Evolutionary conservation across 2,329 filamentous ascomycete genomes (phyloP), one percentile per base, ranked within the genome.

Genomic region (Stemphylium vesicarium): DNA sequence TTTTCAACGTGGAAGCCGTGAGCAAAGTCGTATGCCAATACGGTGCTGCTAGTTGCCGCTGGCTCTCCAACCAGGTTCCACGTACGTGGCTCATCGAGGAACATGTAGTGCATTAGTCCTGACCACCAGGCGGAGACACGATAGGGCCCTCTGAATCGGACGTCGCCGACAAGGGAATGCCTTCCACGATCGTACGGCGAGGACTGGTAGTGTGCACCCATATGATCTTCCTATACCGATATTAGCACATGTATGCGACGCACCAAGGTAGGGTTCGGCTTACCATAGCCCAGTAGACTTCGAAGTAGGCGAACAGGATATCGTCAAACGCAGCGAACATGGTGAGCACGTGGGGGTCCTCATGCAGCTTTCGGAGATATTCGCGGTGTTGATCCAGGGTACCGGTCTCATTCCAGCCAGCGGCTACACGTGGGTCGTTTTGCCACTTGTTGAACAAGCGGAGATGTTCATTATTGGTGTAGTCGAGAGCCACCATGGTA

Each of bases 401-500:
- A 29, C 90, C 90, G 1, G 88, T 90, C 77, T 91, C 86, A 69
- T 91, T 90, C 90, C 90, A 93, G 4, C 89, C 89, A 68, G 88
- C 84, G 4, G 88, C 88, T 29, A 94, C 90, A 45, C 90, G 88
- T 47, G 90, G 90, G 69, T 93, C 90, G 69, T 94, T 94, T 76
- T 92, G 90, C 90, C 90, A 94, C 52, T 81, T 81, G 75, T 92
- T 87, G 79, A 94, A 93, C 4, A 91, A 80, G 13, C 80, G 77
- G 45, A 93, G 76, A 74, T 94, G 89, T 65, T 84, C 80, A 1
- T 78, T 69, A 66, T 90, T 79, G 29, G 81, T 68, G 75, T 84
- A 90, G 72, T 93, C 87, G 1, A 94, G 81, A 10, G 85, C 86
- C n/a, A 89, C 81, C 80, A 93, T 89, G 56, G 87, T 90, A 73